A percentile compares a stretch with the other conserved stretches of the same genome.
Conservation (phyloP, 2,329 filamentous ascomycete genomes). For the Colletotrichum sp. region DNA sequence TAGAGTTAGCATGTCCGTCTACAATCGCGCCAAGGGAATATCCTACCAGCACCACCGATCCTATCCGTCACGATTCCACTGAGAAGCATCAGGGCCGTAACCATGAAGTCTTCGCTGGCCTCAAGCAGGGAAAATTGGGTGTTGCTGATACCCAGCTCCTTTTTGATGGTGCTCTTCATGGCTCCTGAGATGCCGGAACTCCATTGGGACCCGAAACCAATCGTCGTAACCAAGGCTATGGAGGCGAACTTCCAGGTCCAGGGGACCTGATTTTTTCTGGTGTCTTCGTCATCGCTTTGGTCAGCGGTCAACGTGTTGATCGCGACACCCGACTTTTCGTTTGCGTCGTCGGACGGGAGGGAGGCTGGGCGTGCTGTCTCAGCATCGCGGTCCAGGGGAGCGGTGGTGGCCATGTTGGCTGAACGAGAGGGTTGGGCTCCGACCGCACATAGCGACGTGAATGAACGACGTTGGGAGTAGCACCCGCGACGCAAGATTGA, state of each 20-base stretch:
- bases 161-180: slow-evolving; percentile 66
- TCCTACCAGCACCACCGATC: slow-evolving; percentile 57
- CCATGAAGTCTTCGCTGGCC: slow-evolving; percentile 68
- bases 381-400: not conserved
- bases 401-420: not conserved
- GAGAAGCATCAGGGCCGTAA: slow-evolving; percentile 56
- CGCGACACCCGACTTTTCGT: not conserved
- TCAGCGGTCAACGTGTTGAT: not conserved
- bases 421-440: not conserved
- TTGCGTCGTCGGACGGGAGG: not conserved
- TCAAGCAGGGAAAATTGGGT: slow-evolving; percentile 63
- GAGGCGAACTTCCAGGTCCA: slow-evolving; percentile 29
- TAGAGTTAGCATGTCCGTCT: rapidly evolving
- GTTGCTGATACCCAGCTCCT: slow-evolving; percentile 64
- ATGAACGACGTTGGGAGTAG: not conserved
- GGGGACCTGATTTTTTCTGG: not conserved
- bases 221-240: slow-evolving; percentile 55
- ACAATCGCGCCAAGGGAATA: not conserved
- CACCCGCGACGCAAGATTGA: not conserved
- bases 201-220: slow-evolving; percentile 66
- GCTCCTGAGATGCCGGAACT: slow-evolving; percentile 63
- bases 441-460: not conserved
- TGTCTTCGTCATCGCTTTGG: not conserved
- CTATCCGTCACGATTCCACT: slow-evolving; percentile 63
- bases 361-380: not conserved